Conservation (phyloP, 768 basidiomycete species). For the Krasilnikovozyma curviuscula region DNA sequence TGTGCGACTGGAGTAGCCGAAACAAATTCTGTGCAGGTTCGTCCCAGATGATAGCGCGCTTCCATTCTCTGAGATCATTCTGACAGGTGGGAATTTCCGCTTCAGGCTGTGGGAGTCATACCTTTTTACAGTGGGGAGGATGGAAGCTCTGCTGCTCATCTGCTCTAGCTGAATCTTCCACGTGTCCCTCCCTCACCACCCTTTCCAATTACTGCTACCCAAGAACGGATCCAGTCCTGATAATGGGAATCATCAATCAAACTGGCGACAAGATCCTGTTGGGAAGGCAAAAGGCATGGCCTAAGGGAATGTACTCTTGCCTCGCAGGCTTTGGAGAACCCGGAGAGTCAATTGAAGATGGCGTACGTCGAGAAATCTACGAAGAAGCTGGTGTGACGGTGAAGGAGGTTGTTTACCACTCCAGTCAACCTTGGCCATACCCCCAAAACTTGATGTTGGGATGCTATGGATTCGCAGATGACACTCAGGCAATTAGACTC, state of each 20-base stretch:
- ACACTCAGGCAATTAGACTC: slow-evolving; percentile 46
- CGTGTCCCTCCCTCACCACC: slow-evolving; percentile 35
- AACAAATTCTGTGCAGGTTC: too few relatives aligned
- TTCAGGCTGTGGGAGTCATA: too few relatives aligned
- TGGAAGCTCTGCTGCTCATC: slow-evolving; percentile 79
- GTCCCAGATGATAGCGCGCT: too few relatives aligned
- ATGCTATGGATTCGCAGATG: slow-evolving; percentile 51
- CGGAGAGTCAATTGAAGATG: slow-evolving; percentile 83
- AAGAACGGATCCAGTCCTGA: slow-evolving; percentile 71
- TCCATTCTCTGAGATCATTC: too few relatives aligned
- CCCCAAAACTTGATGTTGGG: slow-evolving; percentile 50
- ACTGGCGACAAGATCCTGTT: slow-evolving; percentile 66
- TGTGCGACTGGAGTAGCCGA: too few relatives aligned
- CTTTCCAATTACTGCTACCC: slow-evolving; percentile 54
- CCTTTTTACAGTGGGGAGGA: slow-evolving; percentile 79
- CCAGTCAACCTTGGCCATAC: slow-evolving; percentile 44
- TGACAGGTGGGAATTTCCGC: too few relatives aligned
- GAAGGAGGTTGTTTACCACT: slow-evolving; percentile 44
- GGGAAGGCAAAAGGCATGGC: slow-evolving; percentile 45
- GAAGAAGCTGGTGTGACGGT: slow-evolving; percentile 88
- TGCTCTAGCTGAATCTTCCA: slow-evolving; percentile 14
- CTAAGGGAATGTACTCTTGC: slow-evolving; percentile 53
- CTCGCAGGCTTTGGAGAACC: slow-evolving; percentile 40
- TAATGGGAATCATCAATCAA: slow-evolving; percentile 68
- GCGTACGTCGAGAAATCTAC: slow-evolving; percentile 79